Conservation (phyloP, 2,329 filamentous ascomycete species). For the Pseudogymnoascus sp. region DNA sequence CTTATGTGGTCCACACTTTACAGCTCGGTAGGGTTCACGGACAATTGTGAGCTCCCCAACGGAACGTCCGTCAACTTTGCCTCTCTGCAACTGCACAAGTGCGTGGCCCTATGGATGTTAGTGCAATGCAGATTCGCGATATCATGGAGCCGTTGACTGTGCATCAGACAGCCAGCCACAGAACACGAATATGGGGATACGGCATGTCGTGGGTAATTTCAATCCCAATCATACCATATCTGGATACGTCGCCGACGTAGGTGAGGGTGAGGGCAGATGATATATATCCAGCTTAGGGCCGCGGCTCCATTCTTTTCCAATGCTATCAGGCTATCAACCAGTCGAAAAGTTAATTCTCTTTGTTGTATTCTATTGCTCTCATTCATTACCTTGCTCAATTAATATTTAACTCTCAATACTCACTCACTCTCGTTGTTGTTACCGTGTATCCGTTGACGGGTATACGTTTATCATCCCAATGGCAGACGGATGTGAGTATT, state of each 20-base stretch:
- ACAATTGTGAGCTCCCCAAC: conserved; percentile 23
- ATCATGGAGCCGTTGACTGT: conserved; percentile 10
- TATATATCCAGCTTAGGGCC: conserved; percentile 9
- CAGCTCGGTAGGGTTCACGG: conserved; percentile 26
- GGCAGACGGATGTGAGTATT: conserved; percentile 28
- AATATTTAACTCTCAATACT: conserved; percentile 13
- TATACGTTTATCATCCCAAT: conserved; percentile 19
- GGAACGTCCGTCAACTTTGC: conserved; percentile 8
- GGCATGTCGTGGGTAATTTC: conserved; percentile 3
- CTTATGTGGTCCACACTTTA: conserved; percentile 11
- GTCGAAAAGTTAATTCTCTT: conserved; percentile 11
- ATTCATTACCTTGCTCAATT: conserved; percentile 19
- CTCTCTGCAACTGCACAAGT: conserved; percentile 10
- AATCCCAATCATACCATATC: conserved; percentile 9
- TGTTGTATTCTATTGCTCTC: conserved; percentile 10
- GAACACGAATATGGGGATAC: conserved; percentile 6
- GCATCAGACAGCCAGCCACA: conserved; percentile 8
- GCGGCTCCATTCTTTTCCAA: background rate
- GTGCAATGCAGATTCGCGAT: conserved; percentile 7
- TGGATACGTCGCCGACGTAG: conserved; percentile 7
- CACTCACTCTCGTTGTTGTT: conserved; percentile 5
- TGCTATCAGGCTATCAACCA: conserved; percentile 6
- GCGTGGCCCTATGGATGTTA: conserved; percentile 3
- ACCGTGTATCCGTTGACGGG: conserved; percentile 4
- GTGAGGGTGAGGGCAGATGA: conserved; percentile 1